phyloP scores from a whole-genome alignment of 1,284 basidiomycete species.

The Naganishia sp. region DNA sequence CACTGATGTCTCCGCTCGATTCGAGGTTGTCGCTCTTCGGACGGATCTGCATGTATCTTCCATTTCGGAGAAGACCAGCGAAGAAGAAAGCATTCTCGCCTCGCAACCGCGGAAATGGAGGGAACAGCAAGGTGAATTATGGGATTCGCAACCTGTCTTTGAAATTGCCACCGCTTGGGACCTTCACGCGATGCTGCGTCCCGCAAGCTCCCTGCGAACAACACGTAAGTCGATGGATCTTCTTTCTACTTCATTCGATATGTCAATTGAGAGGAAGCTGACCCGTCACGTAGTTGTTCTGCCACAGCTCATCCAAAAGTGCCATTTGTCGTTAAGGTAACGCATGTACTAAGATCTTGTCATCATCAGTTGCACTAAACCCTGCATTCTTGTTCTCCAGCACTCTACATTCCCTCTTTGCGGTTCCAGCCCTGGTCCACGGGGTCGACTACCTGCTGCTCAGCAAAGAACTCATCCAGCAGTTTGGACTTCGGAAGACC shows the following conservation, averaged over 20 bases:
- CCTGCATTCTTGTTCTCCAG: neutral
- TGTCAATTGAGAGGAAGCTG: neutral
- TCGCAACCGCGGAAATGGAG: slow-evolving; percentile 12
- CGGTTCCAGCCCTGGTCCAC: slow-evolving; percentile 10
- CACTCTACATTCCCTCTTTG: slow-evolving; percentile 16
- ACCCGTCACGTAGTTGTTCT: slow-evolving; percentile 1
- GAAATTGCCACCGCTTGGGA: slow-evolving; percentile 7
- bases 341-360: neutral
- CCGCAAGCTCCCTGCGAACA: slow-evolving; percentile 10
- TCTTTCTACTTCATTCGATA: neutral
- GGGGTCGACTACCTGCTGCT: slow-evolving; percentile 6
- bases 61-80: neutral
- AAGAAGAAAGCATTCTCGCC: neutral
- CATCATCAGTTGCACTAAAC: neutral
- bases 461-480: slow-evolving; percentile 1
- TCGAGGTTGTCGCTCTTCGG: slow-evolving; percentile 14
- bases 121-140: slow-evolving; percentile 1
- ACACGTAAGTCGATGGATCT: neutral
- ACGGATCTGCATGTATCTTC: slow-evolving; percentile 1
- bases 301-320: slow-evolving; percentile 17
- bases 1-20: slow-evolving; percentile 28
- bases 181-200: slow-evolving; percentile 6
- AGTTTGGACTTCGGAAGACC: neutral
- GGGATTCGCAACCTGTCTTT: slow-evolving; percentile 16
- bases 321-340: slow-evolving; percentile 15